These are phyloP conservation scores for Hemileccinum impolitum DNA, from an alignment of 768 basidiomycete species.

Conservation along the genomic window DNA sequence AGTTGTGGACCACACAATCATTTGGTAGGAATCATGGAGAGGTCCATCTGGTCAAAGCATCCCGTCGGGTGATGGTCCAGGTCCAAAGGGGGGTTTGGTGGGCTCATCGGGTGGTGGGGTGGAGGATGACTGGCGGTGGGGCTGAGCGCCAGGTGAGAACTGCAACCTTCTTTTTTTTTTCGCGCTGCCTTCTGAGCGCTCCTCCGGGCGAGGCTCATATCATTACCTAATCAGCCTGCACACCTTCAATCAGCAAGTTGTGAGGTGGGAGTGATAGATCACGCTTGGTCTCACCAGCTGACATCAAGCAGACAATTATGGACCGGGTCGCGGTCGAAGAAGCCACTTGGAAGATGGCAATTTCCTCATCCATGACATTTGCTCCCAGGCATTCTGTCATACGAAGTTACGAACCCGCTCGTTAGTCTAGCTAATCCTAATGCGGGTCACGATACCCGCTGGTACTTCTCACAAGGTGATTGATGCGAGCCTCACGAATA, in stretches of 20 bases:
- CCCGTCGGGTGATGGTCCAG: not conserved
- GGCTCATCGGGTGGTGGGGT: not conserved
- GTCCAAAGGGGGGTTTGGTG: not conserved
- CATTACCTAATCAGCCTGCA: conserved; percentile 11
- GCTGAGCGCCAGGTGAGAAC: not conserved
- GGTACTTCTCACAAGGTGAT: conserved; percentile 19
- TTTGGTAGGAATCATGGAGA: not conserved
- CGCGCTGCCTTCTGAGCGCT: not conserved
- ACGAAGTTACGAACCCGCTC: not conserved
- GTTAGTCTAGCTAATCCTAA: conserved; percentile 8
- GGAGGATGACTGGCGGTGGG: no score
- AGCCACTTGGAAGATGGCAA: not conserved
- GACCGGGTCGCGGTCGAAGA: not conserved
- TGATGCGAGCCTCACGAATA: conserved; percentile 14
- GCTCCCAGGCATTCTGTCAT: conserved; percentile 11
- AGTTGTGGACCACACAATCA: not conserved
- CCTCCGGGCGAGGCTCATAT: not conserved
- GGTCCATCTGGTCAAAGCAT: conserved; percentile 9
- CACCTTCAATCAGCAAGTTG: no score
- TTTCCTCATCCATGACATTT: not conserved
- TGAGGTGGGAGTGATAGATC: no score
- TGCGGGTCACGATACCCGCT: conserved; percentile 14
- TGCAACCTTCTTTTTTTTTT: not conserved
- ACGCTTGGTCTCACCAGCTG: no score
- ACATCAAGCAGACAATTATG: not conserved